Evolutionary conservation across 768 basidiomycete species (phyloP).

Genomic region (Leucosporidium yakuticum): DNA sequence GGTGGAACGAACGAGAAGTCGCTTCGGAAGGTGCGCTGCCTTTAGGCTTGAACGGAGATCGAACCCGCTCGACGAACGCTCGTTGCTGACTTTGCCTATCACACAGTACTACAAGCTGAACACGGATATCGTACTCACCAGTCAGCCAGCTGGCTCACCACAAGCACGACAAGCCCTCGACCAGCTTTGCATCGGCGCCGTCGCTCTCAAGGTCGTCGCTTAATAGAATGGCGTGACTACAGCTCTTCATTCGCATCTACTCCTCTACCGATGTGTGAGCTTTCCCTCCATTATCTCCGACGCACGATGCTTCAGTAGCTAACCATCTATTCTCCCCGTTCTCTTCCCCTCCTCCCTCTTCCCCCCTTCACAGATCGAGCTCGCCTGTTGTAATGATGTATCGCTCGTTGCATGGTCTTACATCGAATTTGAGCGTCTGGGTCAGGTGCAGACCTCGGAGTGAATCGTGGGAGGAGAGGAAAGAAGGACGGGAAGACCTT

Average conservation of each 20-base stretch:
- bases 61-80: background rate
- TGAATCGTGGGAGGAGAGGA: too few relatives aligned
- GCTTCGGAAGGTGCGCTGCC: constrained; percentile 64
- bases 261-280: background rate
- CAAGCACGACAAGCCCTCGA: constrained; percentile 50
- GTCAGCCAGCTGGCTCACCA: constrained; percentile 42
- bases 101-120: constrained; percentile 66
- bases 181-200: constrained; percentile 66
- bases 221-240: background rate
- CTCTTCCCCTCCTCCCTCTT: too few relatives aligned
- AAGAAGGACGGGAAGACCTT: too few relatives aligned
- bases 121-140: constrained; percentile 45
- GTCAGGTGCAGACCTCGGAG: too few relatives aligned
- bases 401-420: too few relatives aligned
- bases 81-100: constrained; percentile 22
- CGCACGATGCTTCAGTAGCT: too few relatives aligned
- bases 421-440: too few relatives aligned
- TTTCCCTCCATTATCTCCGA: too few relatives aligned
- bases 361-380: too few relatives aligned
- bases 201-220: constrained; percentile 71
- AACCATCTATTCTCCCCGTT: too few relatives aligned
- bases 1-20: constrained; percentile 60
- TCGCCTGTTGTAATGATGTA: too few relatives aligned
- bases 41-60: background rate
- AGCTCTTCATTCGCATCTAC: background rate